Base-by-base conservation (phyloP, 345 rosid genomes). In the Camelina sativa region DNA sequence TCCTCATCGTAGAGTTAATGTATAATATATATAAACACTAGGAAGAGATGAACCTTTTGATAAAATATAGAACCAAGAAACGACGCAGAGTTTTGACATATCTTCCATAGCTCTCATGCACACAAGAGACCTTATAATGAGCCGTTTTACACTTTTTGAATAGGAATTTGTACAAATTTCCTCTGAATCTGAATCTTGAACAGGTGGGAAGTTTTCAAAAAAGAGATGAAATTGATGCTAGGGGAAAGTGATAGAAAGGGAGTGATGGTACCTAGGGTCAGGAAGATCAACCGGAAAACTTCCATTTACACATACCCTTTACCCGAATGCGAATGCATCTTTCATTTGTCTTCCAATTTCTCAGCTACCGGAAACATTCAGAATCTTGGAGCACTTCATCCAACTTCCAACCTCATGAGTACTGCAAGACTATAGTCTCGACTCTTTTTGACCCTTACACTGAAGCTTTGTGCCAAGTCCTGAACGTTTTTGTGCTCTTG, bases 241-340 rank as follows among this genome's bases (percentile, higher is more conserved):
- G 53, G 68, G 57, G 97, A 94, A 81, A 94, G 90, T 53, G 96
- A 94, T 71, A 88, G 91, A 43, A 91, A 89, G 69, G 97, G 95
- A 64, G 78, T 87, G 76, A 84, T 87, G 80, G 89, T 94, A 56
- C 98, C 98, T 4, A 86, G 91, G 73, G 78, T 91, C 4, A 82
- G 81, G 59, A 94, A 90, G 80, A 81, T 91, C 81, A 91, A 89
- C 85, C 78, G 98, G 25, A 89, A 94, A 78, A 91, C 92, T 71
- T 88, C 97, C 6, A 82, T 94, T 73, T 91, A 94, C 81, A 80
- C 86, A 0, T 91, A 83, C 67, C 98, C 97, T 56, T 86, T 91
- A 79, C 95, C 98, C 1, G 98, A 91, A 74, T 89, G 97, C 37
- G 81, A 83, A 19, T 94, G 97, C 75, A 89, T 94, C 48, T 77